phyloP scores from a whole-genome alignment of 257 asterid genomes.

The Osmanthus fragrans region DNA sequence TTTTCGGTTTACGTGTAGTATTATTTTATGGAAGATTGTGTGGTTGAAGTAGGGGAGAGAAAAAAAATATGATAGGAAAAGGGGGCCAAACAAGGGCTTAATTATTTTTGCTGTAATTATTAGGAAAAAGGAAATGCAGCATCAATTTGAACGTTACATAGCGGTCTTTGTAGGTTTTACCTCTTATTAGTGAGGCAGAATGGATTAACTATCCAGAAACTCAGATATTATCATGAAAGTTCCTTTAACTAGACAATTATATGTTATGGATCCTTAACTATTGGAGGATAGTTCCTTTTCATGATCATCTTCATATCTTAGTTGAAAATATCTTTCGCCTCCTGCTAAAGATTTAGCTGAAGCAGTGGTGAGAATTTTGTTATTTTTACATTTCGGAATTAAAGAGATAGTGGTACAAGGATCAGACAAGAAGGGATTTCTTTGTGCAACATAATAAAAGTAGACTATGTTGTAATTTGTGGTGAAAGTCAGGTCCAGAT shows the following conservation, averaged over 20 bases:
- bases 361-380: conserved; percentile 11
- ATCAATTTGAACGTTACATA: conserved; percentile 12
- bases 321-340: conserved; percentile 6
- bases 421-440: conserved; percentile 3
- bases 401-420: conserved; percentile 1
- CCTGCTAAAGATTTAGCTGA: conserved; percentile 17
- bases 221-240: neutral
- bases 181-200: conserved; percentile 12
- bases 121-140: conserved; percentile 2
- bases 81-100: too few species aligned
- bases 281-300: conserved; percentile 14
- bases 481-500: conserved; percentile 13
- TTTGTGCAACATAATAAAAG: neutral
- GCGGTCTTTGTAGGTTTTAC: conserved; percentile 6
- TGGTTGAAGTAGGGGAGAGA: too few species aligned
- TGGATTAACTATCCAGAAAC: neutral
- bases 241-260: conserved; percentile 19
- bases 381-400: neutral
- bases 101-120: conserved; percentile 17
- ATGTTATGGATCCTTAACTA: neutral
- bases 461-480: conserved; percentile 7
- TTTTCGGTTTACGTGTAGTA: too few species aligned
- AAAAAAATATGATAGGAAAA: too few species aligned
- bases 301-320: neutral
- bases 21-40: too few species aligned